Evolutionary conservation across 179 eudicot genomes (phyloP), one percentile per base, ranked within the genome.

Genomic region (Corrigiola litoralis): DNA sequence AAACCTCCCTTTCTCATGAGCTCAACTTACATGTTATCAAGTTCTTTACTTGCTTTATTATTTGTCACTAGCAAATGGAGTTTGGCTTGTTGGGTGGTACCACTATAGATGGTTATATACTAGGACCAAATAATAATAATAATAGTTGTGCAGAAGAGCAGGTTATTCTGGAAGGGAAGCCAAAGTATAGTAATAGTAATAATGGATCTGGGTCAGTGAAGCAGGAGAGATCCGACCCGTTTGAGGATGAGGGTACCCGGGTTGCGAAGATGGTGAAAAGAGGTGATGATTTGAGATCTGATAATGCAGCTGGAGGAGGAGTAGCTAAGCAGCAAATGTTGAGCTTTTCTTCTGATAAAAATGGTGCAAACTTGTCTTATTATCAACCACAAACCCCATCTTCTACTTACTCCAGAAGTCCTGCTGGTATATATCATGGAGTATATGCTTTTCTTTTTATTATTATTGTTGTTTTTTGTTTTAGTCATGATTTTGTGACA

Each of bases 321-420:
- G n/a, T n/a, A n/a, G 81, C 77, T 51, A 82, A 56, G 11, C 77
- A 79, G 34, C 87, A 90, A 71, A 86, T 90, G 92, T 77, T 90
- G 65, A 86, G 94, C 79, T 90, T 90, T 76, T 84, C 90, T 56
- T 56, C 71, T 32, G 74, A 68, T 50, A 61, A 61, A 68, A 75
- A 73, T 75, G 65, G 82, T 0, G 81, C 73, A 38, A 58, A 67
- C 41, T 63, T 71, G 11, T 73, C 88, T 71, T 85, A 75, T 60
- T 70, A 65, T 65, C 70, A 78, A 18, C 66, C 60, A 18, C 56
- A 75, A 27, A 55, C 34, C 63, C 57, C 81, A 58, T 61, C 60
- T 55, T 6, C 23, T 31, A 3, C 81, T 67, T 54, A 69, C 68
- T 28, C 74, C 40, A 81, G 80, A 67, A 83, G 61, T 74, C 50